phyloP scores from a whole-genome alignment of 176 grass and related monocot species.

The Carex cristatella region DNA sequence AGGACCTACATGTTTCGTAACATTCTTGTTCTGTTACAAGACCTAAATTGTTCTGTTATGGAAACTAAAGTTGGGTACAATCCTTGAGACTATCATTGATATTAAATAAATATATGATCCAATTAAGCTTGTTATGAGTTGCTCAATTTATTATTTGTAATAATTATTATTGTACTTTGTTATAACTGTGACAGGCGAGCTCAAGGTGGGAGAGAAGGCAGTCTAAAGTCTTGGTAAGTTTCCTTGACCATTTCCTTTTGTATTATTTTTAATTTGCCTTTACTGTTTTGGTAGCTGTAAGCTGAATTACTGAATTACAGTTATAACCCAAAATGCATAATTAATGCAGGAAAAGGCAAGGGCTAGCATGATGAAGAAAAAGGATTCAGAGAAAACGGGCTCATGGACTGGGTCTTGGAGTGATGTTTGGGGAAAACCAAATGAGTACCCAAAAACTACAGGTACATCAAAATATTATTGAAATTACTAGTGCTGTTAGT shows the following conservation, averaged over 20 bases:
- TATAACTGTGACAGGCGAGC: slow-evolving; percentile 47
- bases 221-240: slow-evolving; percentile 69
- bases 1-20: not conserved
- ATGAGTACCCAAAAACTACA: slow-evolving; percentile 20
- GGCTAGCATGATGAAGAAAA: slow-evolving; percentile 51
- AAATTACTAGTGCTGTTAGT: not conserved
- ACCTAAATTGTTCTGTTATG: not conserved
- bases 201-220: slow-evolving; percentile 74
- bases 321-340: not conserved
- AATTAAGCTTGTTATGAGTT: not conserved
- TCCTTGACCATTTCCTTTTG: slow-evolving; percentile 24
- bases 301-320: not conserved
- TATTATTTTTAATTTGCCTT: slow-evolving; percentile 4
- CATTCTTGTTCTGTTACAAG: slow-evolving; percentile 5
- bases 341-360: slow-evolving; percentile 53
- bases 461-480: not conserved
- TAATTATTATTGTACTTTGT: slow-evolving; percentile 17
- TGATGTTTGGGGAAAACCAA: slow-evolving; percentile 51
- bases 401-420: slow-evolving; percentile 58
- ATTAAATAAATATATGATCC: not conserved
- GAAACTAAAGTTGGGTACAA: not conserved
- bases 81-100: not conserved
- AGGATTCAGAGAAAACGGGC: slow-evolving; percentile 37
- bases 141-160: not conserved
- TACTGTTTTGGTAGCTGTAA: not conserved